Evolutionary conservation across 176 grass and related monocot genomes (phyloP), one percentile per base, ranked within the genome.

Genomic region (Aegilops longissima): DNA sequence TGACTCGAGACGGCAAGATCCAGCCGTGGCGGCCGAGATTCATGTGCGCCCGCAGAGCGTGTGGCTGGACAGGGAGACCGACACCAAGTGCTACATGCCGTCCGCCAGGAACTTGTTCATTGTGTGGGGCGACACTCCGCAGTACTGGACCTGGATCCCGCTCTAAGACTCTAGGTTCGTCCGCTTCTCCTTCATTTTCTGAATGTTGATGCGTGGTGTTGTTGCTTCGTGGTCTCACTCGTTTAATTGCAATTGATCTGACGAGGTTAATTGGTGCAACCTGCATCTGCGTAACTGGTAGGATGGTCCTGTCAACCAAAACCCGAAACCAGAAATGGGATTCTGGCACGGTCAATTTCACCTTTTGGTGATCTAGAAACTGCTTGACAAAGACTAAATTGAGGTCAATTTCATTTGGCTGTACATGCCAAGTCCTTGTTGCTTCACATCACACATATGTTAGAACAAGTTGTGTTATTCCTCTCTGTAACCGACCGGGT

Each of bases 141-240:
- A 45, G 5, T 92, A 94, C 83, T 92, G 95, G 95, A 45, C 34
- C 12, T 97, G 95, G 92, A 77, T 92, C 52, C 38, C 58, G 11
- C 73, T 87, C 59, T 5, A 81, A 3, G 90, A 94, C 73, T 92
- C 90, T 0, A 97, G 92, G 94, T 90, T 65, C 73, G 25, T 25
- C 13, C 35, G 35, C 31, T 33, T 3, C 4, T 33, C 31, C 31
- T 33, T 4, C 31, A 33, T n/a, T 14, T 25, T 5, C 12, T 17
- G 40, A 74, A 67, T 67, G 13, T 27, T 30, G 25, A 3, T 13
- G 12, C 12, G 12, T 52, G 16, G 7, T 5, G 8, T 2, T 39
- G 13, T 45, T 45, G 38, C 27, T 12, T 4, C 16, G 5, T 66
- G 2, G 8, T 66, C 12, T 58, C 54, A 16, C 61, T 2, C 4